Base-by-base conservation (phyloP, 1,139 yeast species). In the Diutina rugosa region DNA sequence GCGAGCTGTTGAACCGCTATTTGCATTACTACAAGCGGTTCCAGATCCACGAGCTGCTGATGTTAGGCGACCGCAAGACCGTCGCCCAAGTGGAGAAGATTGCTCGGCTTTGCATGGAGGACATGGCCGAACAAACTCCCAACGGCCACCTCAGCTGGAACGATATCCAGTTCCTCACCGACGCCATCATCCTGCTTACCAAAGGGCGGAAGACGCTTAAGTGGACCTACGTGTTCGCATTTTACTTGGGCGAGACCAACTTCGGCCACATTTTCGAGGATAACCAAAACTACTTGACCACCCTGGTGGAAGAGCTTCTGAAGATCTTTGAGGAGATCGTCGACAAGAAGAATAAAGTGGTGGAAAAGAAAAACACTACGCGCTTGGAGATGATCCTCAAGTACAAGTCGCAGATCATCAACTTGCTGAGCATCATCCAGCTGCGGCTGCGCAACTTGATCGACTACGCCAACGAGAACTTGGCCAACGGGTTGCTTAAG, bases 141-240 rank as follows among this genome's bases (percentile, higher is more conserved):
- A 77, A 46, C 28, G 59, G 57, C 26, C 63, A 65, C n/a, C 61
- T 89, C 58, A 85, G 95, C 1, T 90, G 97, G 96, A 88, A 88
- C 58, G 97, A 91, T 64, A 87, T 90, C 1, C 95, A 89, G 64
- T 91, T 87, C 65, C 75, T 90, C 56, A 80, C 84, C 8, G 95
- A 87, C 59, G 84, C 93, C 54, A 84, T 87, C 57, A 76, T 77
- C 54, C 78, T 81, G 1, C 71, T 90, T 57, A 75, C 85, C 46
- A 79, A 78, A 57, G 89, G 96, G 2, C 76, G 98, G 58, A 83
- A 84, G 55, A 82, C 91, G 2, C 73, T 93, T 56, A 88, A 90
- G 70, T 93, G 98, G 98, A 84, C 97, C 0, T 91, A 89, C 69
- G 90, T 91, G 6, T 80, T 90, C 66, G 85, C 90, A 2, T 93